Conservation (phyloP, 805 yeast genomes). For the Candida pini region DNA sequence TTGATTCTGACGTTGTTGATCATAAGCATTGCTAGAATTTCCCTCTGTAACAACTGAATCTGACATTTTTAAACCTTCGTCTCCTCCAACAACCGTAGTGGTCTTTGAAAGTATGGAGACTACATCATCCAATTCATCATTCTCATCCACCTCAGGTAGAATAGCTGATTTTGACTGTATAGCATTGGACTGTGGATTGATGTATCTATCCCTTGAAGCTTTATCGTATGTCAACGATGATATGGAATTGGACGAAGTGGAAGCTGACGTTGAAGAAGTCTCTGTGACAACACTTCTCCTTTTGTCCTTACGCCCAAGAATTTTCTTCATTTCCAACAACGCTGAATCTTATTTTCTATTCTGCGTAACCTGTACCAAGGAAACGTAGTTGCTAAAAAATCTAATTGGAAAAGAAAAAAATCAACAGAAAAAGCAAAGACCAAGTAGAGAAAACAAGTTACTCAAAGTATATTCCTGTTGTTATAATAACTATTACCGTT, state of each 20-base stretch:
- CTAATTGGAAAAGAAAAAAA: no score
- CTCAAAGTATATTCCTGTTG: no score
- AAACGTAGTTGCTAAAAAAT: no score
- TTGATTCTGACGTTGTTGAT: not conserved
- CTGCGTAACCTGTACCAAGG: no score
- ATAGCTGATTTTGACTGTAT: constrained; percentile 1
- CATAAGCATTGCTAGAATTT: not conserved
- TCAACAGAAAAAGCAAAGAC: no score
- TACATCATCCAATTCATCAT: constrained; percentile 1
- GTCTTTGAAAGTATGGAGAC: constrained; percentile 1
- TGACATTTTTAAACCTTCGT: not conserved
- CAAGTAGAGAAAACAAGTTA: no score
- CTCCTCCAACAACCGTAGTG: constrained; percentile 1
- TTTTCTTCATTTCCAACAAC: no score
- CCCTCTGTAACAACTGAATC: not conserved
- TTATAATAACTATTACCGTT: no score
- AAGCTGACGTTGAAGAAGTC: constrained; percentile 3
- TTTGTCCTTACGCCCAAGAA: constrained; percentile 28
- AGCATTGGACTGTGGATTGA: constrained; percentile 1
- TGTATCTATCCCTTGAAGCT: constrained; percentile 1
- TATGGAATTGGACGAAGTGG: not conserved
- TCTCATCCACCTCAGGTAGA: constrained; percentile 9
- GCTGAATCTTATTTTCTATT: no score
- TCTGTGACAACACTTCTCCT: constrained; percentile 13
- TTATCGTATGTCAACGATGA: constrained; percentile 3